Base-by-base conservation (phyloP, 345 rosid genomes). In the Chamaenerion angustifolium region DNA sequence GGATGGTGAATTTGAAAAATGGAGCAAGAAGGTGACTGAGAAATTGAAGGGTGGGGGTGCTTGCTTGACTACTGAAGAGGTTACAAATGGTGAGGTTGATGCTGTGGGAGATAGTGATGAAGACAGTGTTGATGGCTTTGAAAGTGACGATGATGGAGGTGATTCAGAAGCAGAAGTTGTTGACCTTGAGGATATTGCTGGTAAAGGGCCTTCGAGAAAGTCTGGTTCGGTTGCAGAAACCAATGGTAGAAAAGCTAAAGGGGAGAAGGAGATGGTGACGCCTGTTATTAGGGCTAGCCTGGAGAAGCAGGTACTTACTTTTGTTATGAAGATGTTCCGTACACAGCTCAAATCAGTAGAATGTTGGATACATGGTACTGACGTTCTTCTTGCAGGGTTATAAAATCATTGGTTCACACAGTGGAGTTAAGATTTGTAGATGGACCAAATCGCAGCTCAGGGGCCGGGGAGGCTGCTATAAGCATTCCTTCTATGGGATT, bases 401-500 rank as follows among this genome's bases (percentile, higher is more conserved):
- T 71, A 87, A 87, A 64, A 80, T 92, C 43, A 82, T 92, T 54
- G 98, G 98, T 71, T 87, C 98, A 8, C 98, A 92, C 71, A 80
- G 98, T 46, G 95, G 98, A 14, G 98, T 92, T 56, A 92, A 92
- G 57, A 87, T 92, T 46, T 92, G 96, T 75, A 67, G 96, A 76
- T 87, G 98, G 98, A 92, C 98, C 54, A 92, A 92, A 68, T 92
- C 96, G 23, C 98, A 92, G 55, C 98, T 92, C 62, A 80, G 96
- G 75, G 98, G 98, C 42, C 77, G 98, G 54, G 98, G 98, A 77
- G 98, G 98, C 57, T 92, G 95, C 75, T 92, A 92, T 72, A 92
- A 92, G 82, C 95, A 92, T 67, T 82, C 96, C 13, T 92, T 92
- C 68, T 87, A 92, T 68, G 98, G 96, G 62, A 92, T 92, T 47